Percentiles rank a stretch among this genome's conserved stretches.
These are phyloP conservation scores for rapeseed (Brassica napus) DNA, from an alignment of 345 rosid genomes.

Conservation along the genomic window Da-Ae NC_063447.1:32994001-32994500, in stretches of 20 bases:
- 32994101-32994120: slow-evolving; percentile 19
- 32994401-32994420: neutral
- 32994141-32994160: slow-evolving; percentile 17
- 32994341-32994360: slow-evolving; percentile 7
- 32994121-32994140: neutral
- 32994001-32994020: slow-evolving; percentile 21
- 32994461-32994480: neutral
- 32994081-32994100: neutral
- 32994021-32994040: slow-evolving; percentile 32
- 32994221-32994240: slow-evolving; percentile 36
- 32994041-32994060: slow-evolving; percentile 33
- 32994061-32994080: slow-evolving; percentile 21
- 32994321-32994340: slow-evolving; percentile 7
- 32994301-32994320: slow-evolving; percentile 15
- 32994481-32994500: neutral
- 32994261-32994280: slow-evolving; percentile 13
- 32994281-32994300: slow-evolving; percentile 28
- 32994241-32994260: slow-evolving; percentile 21
- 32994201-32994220: slow-evolving; percentile 44
- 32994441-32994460: slow-evolving; percentile 13
- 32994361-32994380: slow-evolving; percentile 23
- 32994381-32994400: slow-evolving; percentile 2
- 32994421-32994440: slow-evolving; percentile 14
- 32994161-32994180: slow-evolving; percentile 37
- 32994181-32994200: slow-evolving; percentile 42